Base-by-base conservation (phyloP, 1,284 basidiomycete species). In the Melanopsichium pennsylvanicum region DNA sequence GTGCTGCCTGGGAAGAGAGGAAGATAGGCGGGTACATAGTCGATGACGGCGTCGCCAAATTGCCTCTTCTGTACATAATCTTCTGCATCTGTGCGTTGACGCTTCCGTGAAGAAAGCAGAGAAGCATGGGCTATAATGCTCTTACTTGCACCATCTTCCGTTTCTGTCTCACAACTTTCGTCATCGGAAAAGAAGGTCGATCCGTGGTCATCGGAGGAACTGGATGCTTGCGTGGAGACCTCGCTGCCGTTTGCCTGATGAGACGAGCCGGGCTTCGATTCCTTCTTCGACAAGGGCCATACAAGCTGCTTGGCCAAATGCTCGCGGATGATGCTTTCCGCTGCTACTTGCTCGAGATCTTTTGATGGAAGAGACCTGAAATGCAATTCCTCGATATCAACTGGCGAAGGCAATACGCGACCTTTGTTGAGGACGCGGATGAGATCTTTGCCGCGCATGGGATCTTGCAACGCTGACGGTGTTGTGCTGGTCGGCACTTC, bases 361-460 rank as follows among this genome's bases (percentile, higher is more conserved):
- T 52, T 33, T 5, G 35, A 10, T 10, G 59, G 40, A 25, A 68
- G 19, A 7, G 52, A 32, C 4, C 32, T 33, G 35, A 52, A 68
- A 34, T 68, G 54, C 1, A 57, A 18, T 16, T 49, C 47, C 29
- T 61, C 54, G 7, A 56, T 36, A n/a, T 55, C 50, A 4, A 37
- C 21, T 5, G 58, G 34, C n/a, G 52, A 52, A 18, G 54, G 51
- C 9, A 23, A 36, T 0, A 58, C 41, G 16, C 64, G 54, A 13
- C 64, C 64, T 10, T 52, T 41, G 12, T 50, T 49, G 12, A 68
- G 45, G 15, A 54, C n/a, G 32, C 58, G 48, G 11, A 61, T 16
- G 19, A 69, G 59, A 40, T 69, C 66, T 31, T 63, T 59, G 18
- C 59, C 66, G 12, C 66, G 59, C 55, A 63, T 50, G 11, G 66